phyloP scores from a whole-genome alignment of 2,329 filamentous ascomycete genomes.

The Phoma sp. region DNA sequence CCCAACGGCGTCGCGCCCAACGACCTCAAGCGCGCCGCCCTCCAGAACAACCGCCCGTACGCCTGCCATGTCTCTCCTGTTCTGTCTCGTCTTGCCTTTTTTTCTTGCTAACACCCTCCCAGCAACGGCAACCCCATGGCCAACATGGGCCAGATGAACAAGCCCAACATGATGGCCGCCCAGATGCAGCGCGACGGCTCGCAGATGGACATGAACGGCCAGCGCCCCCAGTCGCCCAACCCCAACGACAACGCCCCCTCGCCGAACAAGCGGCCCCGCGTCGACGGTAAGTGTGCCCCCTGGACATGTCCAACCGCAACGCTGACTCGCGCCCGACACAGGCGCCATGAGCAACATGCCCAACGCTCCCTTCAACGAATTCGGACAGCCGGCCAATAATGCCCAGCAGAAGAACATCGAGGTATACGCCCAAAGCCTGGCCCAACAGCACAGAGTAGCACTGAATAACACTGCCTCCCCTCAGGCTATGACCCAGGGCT shows the following conservation, averaged over 20 bases:
- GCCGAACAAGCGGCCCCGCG: conserved; percentile 85
- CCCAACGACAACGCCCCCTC: conserved; percentile 88
- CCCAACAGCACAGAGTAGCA: conserved; percentile 80
- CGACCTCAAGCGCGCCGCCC: conserved; percentile 73
- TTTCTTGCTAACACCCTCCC: conserved; percentile 19
- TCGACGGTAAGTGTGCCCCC: conserved; percentile 69
- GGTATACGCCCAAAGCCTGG: conserved; percentile 83
- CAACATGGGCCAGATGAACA: conserved; percentile 66
- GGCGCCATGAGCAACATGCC: conserved; percentile 81
- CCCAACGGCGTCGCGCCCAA: conserved; percentile 66
- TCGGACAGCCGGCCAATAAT: conserved; percentile 60
- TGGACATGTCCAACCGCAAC: conserved; percentile 55
- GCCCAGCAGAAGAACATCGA: conserved; percentile 84
- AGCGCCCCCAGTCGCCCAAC: conserved; percentile 78
- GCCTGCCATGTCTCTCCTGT: conserved; percentile 37
- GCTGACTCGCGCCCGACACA: conserved; percentile 65
- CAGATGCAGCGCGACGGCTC: conserved; percentile 90
- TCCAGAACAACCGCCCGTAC: conserved; percentile 79
- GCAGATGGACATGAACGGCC: conserved; percentile 81
- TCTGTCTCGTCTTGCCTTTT: neutral
- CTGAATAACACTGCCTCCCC: conserved; percentile 83
- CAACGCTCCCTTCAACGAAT: conserved; percentile 74
- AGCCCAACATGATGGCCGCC: conserved; percentile 65
- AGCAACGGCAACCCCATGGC: conserved; percentile 59
- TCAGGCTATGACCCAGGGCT: conserved; percentile 79